A percentile compares a stretch with the other conserved stretches of the same genome.
phyloP scores from a whole-genome alignment of 306 rosid species.

The Dalbergia oliveri region DNA sequence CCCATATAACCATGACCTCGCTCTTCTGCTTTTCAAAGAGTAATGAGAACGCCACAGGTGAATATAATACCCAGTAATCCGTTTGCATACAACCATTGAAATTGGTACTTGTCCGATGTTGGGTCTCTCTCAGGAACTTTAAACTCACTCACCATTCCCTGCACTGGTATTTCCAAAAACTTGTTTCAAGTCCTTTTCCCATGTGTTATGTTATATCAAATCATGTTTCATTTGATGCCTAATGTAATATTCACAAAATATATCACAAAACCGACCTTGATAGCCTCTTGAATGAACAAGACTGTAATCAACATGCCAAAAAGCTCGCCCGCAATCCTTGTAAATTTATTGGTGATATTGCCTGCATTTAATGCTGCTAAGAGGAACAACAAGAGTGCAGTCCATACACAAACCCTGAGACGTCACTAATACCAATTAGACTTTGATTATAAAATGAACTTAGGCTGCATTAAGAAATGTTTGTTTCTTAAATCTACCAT shows the following conservation, averaged over 20 bases:
- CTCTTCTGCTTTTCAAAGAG: conserved; percentile 68
- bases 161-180: conserved; percentile 12
- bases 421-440: conserved; percentile 31
- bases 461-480: not conserved
- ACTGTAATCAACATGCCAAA: conserved; percentile 84
- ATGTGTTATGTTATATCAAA: conserved; percentile 1
- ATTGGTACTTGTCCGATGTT: conserved; percentile 56
- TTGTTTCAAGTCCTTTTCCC: not conserved
- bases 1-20: conserved; percentile 80
- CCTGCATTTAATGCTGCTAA: conserved; percentile 81
- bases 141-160: conserved; percentile 79
- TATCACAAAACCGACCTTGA: conserved; percentile 56
- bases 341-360: conserved; percentile 64
- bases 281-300: conserved; percentile 78
- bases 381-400: conserved; percentile 64
- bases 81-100: conserved; percentile 70
- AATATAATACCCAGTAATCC: conserved; percentile 74
- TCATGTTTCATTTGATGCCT: not conserved
- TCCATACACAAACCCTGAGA: conserved; percentile 89
- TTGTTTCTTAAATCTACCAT: conserved; percentile 58
- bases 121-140: conserved; percentile 48
- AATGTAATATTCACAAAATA: not conserved
- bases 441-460: conserved; percentile 5
- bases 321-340: conserved; percentile 78
- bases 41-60: conserved; percentile 62